These are phyloP conservation scores for Trematosphaeria pertusa DNA, from an alignment of 2,329 filamentous ascomycete genomes.

Conservation along the genomic window DNA sequence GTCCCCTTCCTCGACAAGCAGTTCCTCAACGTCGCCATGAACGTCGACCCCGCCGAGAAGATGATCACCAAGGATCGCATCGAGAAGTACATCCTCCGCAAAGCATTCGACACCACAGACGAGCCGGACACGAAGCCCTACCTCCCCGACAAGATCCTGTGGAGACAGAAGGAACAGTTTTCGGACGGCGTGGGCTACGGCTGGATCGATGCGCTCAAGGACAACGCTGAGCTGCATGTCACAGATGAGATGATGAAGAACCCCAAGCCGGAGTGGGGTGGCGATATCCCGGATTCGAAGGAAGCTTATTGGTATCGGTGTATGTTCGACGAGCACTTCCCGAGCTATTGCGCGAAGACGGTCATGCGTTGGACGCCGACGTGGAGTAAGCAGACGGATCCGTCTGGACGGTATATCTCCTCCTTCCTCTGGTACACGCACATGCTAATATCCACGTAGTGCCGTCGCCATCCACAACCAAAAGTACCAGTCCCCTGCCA, in stretches of 20 bases:
- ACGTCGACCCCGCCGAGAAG: constrained; percentile 93
- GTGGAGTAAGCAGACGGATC: constrained; percentile 96
- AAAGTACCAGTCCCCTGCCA: constrained; percentile 43
- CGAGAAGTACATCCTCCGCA: constrained; percentile 97
- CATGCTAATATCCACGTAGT: constrained; percentile 27
- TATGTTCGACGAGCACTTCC: constrained; percentile 99
- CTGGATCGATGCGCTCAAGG: constrained; percentile 98
- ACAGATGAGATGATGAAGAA: constrained; percentile 99
- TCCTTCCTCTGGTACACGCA: background rate
- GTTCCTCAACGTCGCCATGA: constrained; percentile 93
- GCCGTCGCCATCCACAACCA: constrained; percentile 45
- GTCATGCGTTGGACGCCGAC: constrained; percentile 97
- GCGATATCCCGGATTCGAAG: constrained; percentile 93
- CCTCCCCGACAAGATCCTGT: constrained; percentile 94
- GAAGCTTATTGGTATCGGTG: constrained; percentile 97
- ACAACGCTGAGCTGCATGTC: constrained; percentile 86
- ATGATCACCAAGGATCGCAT: constrained; percentile 90
- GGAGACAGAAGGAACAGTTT: constrained; percentile 99
- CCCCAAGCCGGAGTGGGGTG: constrained; percentile 95
- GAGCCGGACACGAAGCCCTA: constrained; percentile 83
- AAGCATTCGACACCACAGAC: constrained; percentile 93
- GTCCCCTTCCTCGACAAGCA: constrained; percentile 98
- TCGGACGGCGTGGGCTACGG: constrained; percentile 98
- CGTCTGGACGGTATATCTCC: constrained; percentile 77
- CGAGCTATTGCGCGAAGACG: constrained; percentile 85